Base-by-base conservation (phyloP, 345 rosid genomes). In the Combretum micranthum region DNA sequence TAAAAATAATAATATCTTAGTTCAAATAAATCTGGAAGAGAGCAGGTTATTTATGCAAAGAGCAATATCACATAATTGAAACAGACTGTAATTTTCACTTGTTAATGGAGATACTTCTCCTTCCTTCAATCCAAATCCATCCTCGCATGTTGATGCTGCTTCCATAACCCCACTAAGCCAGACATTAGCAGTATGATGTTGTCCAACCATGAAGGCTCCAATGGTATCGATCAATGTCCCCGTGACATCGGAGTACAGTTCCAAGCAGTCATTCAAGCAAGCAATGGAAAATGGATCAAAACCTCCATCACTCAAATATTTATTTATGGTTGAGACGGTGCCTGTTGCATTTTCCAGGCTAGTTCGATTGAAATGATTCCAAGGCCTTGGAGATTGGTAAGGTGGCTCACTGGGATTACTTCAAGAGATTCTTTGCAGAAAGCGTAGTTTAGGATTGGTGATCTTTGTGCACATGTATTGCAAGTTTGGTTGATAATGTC, bases 111-210 rank as follows among this genome's bases (percentile, higher is more conserved):
- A 82, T 47, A 26, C 68, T 18, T 59, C 65, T 53, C 72, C 77
- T 66, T 61, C 73, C 65, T 55, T 78, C 43, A 77, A 72, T 15
- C 13, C 9, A 37, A 84, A 82, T 52, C 87, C 82, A 39, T 72
- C 75, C 68, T 87, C 88, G 44, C 91, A 84, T 0, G 77, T 75
- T 9, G 49, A 55, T 6, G 85, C 64, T 0, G 73, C 72, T 52
- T 78, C 78, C 83, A 80, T 77, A 21, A 78, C 85, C 2, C 79
- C 78, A 49, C 63, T 77, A 47, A 84, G 55, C 85, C 75, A 62
- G 51, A 52, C 56, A 18, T 53, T 65, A 3, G 81, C 82, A 2
- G 46, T 50, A 5, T 44, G 67, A 18, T 61, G 75, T 49, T 72
- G 68, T 32, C 69, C 79, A 12, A 23, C 45, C 67, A 80, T 26